Evolutionary conservation across 1,284 basidiomycete species (phyloP), one percentile per base, ranked within the genome.

Genomic region (Cutaneotrichosporon arboriforme): DNA sequence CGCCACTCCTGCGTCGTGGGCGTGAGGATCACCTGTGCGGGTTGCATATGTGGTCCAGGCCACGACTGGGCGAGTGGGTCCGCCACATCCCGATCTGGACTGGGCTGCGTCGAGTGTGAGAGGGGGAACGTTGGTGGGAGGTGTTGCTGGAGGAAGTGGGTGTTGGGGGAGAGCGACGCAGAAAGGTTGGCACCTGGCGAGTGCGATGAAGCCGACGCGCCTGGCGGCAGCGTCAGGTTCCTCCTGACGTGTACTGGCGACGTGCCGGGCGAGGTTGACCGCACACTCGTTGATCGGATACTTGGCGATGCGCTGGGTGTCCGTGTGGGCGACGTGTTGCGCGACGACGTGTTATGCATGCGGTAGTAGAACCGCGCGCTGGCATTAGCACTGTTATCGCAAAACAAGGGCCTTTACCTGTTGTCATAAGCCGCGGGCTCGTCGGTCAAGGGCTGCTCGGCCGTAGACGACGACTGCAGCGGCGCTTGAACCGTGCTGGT

Each of bases 1-100:
- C 65, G 65, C 75, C 75, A 77, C 51, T 75, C 74, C 43, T 75
- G 70, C 0, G 75, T 77, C 5, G 75, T 77, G 15, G 75, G 75
- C 4, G 75, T 77, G 10, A 77, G 65, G n/a, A 76, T 69, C 33
- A 77, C 72, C 52, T 70, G 66, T 2, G 62, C 52, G 3, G 54
- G 55, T 1, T 40, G 52, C n/a, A 49, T 13, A 8, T 50, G 8
- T 3, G 44, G 31, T 12, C 42, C 39, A 9, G 51, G 17, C 20
- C 17, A 36, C 12, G 31, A 13, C 9, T 20, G 18, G 15, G 34
- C 8, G 39, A 51, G 33, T 35, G 23, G 49, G 3, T 23, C 49
- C 35, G 21, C 15, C 8, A 18, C n/a, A 3, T 49, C 47, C 5
- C 4, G 33, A 13, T 36, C 45, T 17, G 42, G 52, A 15, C 47